Conservation (phyloP, 2,329 filamentous ascomycete species). For the Huntiella moniliformis region DNA sequence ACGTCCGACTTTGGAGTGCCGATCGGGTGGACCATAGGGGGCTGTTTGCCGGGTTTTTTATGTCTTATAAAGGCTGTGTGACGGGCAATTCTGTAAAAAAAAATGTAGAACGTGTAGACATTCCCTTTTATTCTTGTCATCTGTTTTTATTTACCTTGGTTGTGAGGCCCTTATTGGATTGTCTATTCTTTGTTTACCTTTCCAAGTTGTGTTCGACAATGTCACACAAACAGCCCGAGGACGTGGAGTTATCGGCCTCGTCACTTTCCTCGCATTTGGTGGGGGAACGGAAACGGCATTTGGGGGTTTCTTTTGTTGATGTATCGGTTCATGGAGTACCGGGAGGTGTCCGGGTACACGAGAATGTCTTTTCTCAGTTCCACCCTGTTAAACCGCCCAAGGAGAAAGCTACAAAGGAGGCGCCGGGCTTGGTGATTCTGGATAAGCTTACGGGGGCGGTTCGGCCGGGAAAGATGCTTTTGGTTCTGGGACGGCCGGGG, state of each 20-base stretch:
- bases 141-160: too few relatives aligned
- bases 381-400: conserved; percentile 35
- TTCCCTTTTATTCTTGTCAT: too few relatives aligned
- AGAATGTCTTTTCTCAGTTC: conserved; percentile 42
- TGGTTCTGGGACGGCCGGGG: conserved; percentile 50
- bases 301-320: conserved; percentile 6
- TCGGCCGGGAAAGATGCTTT: conserved; percentile 52
- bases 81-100: too few relatives aligned
- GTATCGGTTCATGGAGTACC: conserved; percentile 1
- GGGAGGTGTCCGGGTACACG: conserved; percentile 26
- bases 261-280: conserved; percentile 1
- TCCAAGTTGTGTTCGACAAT: too few relatives aligned
- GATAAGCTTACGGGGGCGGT: conserved; percentile 49
- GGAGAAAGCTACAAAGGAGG: conserved; percentile 21
- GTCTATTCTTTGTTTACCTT: too few relatives aligned
- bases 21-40: too few relatives aligned
- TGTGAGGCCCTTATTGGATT: too few relatives aligned
- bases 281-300: neutral
- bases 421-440: conserved; percentile 23
- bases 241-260: neutral
- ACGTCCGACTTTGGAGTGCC: too few relatives aligned
- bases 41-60: too few relatives aligned
- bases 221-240: neutral
- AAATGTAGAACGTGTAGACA: too few relatives aligned
- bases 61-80: too few relatives aligned